Base-by-base conservation (phyloP, 805 yeast species). In the Candida piceae region DNA sequence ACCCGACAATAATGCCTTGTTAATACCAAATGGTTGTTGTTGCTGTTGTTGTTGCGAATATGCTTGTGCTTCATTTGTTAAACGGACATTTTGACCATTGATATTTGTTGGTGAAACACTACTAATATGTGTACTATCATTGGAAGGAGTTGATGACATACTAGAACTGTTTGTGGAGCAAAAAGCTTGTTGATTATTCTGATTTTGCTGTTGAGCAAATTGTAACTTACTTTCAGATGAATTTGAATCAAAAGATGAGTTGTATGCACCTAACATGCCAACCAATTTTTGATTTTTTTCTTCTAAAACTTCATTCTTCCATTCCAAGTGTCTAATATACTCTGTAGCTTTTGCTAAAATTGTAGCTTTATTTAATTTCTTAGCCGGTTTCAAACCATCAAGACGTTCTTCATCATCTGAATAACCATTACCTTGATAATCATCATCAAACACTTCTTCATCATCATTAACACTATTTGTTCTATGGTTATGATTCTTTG, bases 311-410 rank as follows among this genome's bases (percentile, higher is more conserved):
- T 69, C 74, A 49, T 79, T 79, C 50, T 80, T 81, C 43, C 59
- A 57, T 46, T 84, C 88, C 56, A 84, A 66, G 57, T 83, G 89
- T 46, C 72, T 75, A 45, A 84, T 83, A 52, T 84, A 84, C 55
- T 84, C 93, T 3, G 84, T 77, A 1, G 90, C 85, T 50, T 84
- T 84, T 19, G 83, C 67, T 41, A 84, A 63, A 32, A 84, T 82
- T 12, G 84, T 77, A 3, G 90, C 93, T 54, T 84, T 84, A 58
- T 83, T 84, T 44, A 84, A 64, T 49, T 84, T 84, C 44, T 75
- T 70, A 4, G 94, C 90, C 0, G 90, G 89, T 32, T 76, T 73
- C 40, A 84, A 65, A 2, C 90, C 90, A 55, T 84, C 90, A 49
- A 84, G 62, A 44, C 77, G 73, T 32, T 54, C 47, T 30, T 61